Evolutionary conservation across 495 filamentous ascomycete genomes (phyloP), one percentile per base, ranked within the genome.

Genomic region (Geoglossum glabrum): DNA sequence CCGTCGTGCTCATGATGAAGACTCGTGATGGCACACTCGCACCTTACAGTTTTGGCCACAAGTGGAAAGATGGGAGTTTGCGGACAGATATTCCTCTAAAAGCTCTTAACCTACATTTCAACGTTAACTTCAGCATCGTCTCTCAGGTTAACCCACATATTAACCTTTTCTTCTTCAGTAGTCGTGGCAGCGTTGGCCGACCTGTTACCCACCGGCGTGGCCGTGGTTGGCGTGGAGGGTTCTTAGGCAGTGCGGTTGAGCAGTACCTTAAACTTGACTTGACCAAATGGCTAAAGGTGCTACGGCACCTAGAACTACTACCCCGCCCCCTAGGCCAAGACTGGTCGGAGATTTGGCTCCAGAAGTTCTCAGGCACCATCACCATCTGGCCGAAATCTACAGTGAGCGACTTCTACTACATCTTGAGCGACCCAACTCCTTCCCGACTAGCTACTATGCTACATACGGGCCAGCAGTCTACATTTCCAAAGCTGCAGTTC

Each of bases 141-240:
- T 85, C 80, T 56, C 92, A 98, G 70, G 90, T 96, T 31, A 98
- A 98, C 66, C 92, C 93, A 1, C 92, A 97, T 66, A 85, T 98
- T 69, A 96, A 94, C 63, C 79, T 96, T 19, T 97, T 98, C 76
- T 96, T 98, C 74, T 98, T 97, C 74, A 90, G 85, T 31, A 90
- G 88, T 3, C 79, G 93, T 36, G 92, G 92, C 15, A 80, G 83
- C 0, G 88, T 97, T 45, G 92, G 92, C 33, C 81, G 86, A 26
- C 92, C 92, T 27, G 92, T 98, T 34, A 96, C 92, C 0, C 92
- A 98, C 68, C 85, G 92, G 47, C 82, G 80, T 59, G 92, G 92
- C 7, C 85, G 90, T 36, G 92, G 92, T 55, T 98, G 92, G 92
- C 82, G 92, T 33, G 92, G 92, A 38, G 92, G 92, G 2, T 98